These are phyloP conservation scores for Eremothecium cymbalariae DNA, from an alignment of 1,139 yeast species.

Conservation along the genomic window DNA sequence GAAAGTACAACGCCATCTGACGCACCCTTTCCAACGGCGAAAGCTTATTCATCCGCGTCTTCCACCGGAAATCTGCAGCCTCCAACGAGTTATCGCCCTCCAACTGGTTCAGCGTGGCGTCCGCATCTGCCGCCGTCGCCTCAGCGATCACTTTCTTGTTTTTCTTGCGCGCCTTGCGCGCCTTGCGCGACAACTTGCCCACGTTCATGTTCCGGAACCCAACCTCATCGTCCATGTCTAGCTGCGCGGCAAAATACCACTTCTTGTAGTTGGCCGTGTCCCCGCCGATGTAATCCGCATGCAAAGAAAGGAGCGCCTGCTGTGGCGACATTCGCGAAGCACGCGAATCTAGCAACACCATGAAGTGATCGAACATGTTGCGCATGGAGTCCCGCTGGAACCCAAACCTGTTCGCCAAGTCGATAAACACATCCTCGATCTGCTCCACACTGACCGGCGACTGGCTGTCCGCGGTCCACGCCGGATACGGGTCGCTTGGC, in stretches of 20 bases:
- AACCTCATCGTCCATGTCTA: slow-evolving; percentile 74
- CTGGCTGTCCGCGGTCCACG: slow-evolving; percentile 91
- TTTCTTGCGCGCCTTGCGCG: slow-evolving; percentile 48
- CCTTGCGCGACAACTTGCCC: slow-evolving; percentile 55
- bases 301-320: slow-evolving; percentile 84
- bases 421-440: slow-evolving; percentile 85
- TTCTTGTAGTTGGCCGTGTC: slow-evolving; percentile 83
- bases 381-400: slow-evolving; percentile 97
- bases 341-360: slow-evolving; percentile 90
- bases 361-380: slow-evolving; percentile 92
- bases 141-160: slow-evolving; percentile 53
- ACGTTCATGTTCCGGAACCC: slow-evolving; percentile 74
- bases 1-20: slow-evolving; percentile 80
- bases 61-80: slow-evolving; percentile 84
- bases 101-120: slow-evolving; percentile 52
- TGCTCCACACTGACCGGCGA: slow-evolving; percentile 80
- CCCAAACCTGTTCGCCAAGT: slow-evolving; percentile 84
- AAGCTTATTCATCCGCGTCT: slow-evolving; percentile 60
- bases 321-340: slow-evolving; percentile 96
- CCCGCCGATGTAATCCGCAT: slow-evolving; percentile 97
- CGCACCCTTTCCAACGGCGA: slow-evolving; percentile 75
- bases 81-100: slow-evolving; percentile 80
- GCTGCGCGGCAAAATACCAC: slow-evolving; percentile 94
- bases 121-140: slow-evolving; percentile 34
- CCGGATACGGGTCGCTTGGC: slow-evolving; percentile 79